Conservation (phyloP, 2,329 filamentous ascomycete species). For the Fusarium keratoplasticum region DNA sequence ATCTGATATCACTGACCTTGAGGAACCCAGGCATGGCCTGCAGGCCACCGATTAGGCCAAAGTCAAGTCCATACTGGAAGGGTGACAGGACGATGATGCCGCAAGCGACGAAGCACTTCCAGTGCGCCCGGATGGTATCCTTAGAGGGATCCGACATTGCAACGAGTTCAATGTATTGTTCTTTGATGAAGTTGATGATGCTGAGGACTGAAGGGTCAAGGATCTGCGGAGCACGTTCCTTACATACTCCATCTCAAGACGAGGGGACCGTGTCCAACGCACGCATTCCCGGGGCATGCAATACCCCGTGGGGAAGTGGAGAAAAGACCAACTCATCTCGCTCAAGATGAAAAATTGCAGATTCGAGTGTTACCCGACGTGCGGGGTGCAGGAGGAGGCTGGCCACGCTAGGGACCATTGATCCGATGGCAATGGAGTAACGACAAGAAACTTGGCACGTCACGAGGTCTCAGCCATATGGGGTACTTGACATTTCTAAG, state of each 20-base stretch:
- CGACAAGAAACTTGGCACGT: neutral
- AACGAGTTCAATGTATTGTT: neutral
- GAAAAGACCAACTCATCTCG: neutral
- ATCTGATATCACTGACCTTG: constrained; percentile 11
- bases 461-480: neutral
- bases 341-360: neutral
- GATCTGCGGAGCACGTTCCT: neutral
- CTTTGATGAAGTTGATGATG: neutral
- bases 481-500: neutral
- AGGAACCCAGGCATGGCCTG: constrained; percentile 41
- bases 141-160: constrained; percentile 17
- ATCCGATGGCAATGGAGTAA: constrained; percentile 9
- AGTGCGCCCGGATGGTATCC: constrained; percentile 37
- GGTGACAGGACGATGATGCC: constrained; percentile 36
- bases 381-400: constrained; percentile 24
- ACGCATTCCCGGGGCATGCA: neutral
- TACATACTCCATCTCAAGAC: constrained; percentile 17
- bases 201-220: neutral
- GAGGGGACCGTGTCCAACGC: neutral
- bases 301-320: constrained; percentile 28
- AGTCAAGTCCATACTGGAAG: constrained; percentile 40
- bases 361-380: neutral
- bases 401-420: constrained; percentile 21
- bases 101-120: constrained; percentile 39
- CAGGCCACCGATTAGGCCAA: constrained; percentile 36